Percentiles rank a stretch among this genome's conserved stretches.
Evolutionary conservation across 148 eudicot species (phyloP).

Genomic region (Polygonum maritimum): DNA sequence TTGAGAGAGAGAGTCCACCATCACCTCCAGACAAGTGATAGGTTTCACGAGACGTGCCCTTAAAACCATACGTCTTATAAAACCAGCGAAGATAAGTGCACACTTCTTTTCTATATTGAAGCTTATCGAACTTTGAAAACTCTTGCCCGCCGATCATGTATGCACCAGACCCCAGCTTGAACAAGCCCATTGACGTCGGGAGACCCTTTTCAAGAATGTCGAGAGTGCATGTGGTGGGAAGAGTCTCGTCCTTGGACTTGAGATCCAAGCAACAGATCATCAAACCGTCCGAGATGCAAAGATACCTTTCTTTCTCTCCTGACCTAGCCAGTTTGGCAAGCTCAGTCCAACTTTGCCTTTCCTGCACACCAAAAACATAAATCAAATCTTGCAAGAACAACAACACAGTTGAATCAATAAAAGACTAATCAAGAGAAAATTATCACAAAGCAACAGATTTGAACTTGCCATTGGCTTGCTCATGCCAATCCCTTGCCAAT

Average conservation of each 20-base stretch:
- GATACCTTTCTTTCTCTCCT: background rate
- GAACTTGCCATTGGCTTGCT: no score
- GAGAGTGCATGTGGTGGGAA: background rate
- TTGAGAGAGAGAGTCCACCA: background rate
- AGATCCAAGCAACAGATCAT: background rate
- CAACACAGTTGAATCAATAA: no score
- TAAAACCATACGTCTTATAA: no score
- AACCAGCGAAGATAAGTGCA: background rate
- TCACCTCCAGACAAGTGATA: background rate
- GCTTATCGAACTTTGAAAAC: background rate
- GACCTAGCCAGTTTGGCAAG: background rate
- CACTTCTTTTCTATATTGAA: background rate
- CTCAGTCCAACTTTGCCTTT: background rate
- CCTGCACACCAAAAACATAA: background rate
- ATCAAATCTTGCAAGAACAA: no score
- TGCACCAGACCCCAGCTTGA: background rate
- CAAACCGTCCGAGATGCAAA: background rate
- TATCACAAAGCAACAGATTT: no score
- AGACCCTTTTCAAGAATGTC: background rate
- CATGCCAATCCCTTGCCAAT: no score
- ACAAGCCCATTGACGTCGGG: background rate
- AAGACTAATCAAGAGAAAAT: no score
- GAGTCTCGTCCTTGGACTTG: background rate
- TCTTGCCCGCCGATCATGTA: background rate
- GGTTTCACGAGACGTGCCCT: background rate